Conservation (phyloP, 2,329 filamentous ascomycete species). For the Chaetomium sp. region DNA sequence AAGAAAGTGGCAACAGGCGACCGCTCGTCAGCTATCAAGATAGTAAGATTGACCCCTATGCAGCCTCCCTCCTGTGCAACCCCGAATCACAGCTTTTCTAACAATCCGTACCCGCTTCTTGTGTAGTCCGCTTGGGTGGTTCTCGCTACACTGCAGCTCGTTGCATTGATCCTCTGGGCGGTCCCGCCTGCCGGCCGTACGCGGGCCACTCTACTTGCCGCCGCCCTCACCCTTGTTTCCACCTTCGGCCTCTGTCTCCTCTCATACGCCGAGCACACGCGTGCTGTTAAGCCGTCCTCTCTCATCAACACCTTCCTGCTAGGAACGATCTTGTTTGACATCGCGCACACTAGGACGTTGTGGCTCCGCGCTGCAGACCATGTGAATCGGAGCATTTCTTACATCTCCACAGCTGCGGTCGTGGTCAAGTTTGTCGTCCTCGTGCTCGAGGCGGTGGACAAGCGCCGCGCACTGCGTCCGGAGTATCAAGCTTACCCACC, state of each 20-base stretch:
- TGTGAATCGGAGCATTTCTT: constrained; percentile 30
- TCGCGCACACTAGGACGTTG: constrained; percentile 40
- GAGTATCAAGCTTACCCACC: constrained; percentile 28
- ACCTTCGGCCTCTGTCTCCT: constrained; percentile 38
- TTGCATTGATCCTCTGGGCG: constrained; percentile 36
- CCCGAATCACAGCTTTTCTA: constrained; percentile 5
- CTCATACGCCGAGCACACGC: constrained; percentile 43
- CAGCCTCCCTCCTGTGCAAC: neutral
- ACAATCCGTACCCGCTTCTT: neutral
- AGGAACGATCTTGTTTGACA: constrained; percentile 40
- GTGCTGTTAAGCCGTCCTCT: constrained; percentile 40
- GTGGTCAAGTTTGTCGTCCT: constrained; percentile 38
- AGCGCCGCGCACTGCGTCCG: constrained; percentile 31
- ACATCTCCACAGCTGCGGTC: constrained; percentile 37
- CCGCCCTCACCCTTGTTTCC: constrained; percentile 37
- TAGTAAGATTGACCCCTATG: constrained; percentile 23
- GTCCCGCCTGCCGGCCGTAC: constrained; percentile 32
- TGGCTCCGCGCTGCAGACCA: constrained; percentile 39
- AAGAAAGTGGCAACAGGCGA: constrained; percentile 25
- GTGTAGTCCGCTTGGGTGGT: constrained; percentile 32
- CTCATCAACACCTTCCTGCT: constrained; percentile 41
- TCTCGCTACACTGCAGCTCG: constrained; percentile 34
- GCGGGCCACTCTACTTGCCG: constrained; percentile 38
- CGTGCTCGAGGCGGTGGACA: constrained; percentile 40
- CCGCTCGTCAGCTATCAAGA: constrained; percentile 25